These are phyloP conservation scores for Otatea glauca DNA, from an alignment of 176 grass and related monocot species.

Conservation along the genomic window DNA sequence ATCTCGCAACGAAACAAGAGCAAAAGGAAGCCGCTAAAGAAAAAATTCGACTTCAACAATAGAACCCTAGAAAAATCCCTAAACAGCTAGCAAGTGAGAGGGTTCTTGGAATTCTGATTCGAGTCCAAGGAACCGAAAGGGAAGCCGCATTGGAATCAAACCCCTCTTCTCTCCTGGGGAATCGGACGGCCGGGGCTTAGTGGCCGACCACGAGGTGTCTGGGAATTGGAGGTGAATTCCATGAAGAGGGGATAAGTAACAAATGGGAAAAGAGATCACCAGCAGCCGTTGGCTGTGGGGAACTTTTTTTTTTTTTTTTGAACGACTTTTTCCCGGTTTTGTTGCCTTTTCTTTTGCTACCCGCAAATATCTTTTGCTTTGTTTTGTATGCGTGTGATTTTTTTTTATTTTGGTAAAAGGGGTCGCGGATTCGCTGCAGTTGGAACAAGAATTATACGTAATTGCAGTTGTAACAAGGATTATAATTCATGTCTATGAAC, in stretches of 20 bases:
- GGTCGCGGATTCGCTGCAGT: no score
- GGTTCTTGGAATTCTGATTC: slow-evolving; percentile 24
- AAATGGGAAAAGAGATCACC: slow-evolving; percentile 3
- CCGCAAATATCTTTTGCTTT: background rate
- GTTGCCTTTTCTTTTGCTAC: background rate
- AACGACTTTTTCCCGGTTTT: background rate
- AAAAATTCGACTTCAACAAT: background rate
- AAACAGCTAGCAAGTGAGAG: background rate
- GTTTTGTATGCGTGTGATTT: background rate
- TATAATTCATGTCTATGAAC: no score
- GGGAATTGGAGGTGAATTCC: slow-evolving; percentile 24
- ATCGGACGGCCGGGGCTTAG: slow-evolving; percentile 10
- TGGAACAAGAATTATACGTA: no score
- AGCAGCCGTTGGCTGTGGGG: background rate
- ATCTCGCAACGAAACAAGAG: background rate
- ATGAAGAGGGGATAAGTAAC: slow-evolving; percentile 27
- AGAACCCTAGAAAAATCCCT: slow-evolving; percentile 41
- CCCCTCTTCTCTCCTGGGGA: background rate
- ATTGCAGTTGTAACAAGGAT: no score
- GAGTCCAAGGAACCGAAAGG: slow-evolving; percentile 32
- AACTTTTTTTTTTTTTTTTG: background rate
- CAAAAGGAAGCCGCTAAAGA: background rate
- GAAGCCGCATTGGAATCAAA: slow-evolving; percentile 18
- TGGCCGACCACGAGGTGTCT: slow-evolving; percentile 31
- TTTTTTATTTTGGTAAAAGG: no score